phyloP scores from a whole-genome alignment of 1,284 basidiomycete species.

The Ustilago xerochloae region DNA sequence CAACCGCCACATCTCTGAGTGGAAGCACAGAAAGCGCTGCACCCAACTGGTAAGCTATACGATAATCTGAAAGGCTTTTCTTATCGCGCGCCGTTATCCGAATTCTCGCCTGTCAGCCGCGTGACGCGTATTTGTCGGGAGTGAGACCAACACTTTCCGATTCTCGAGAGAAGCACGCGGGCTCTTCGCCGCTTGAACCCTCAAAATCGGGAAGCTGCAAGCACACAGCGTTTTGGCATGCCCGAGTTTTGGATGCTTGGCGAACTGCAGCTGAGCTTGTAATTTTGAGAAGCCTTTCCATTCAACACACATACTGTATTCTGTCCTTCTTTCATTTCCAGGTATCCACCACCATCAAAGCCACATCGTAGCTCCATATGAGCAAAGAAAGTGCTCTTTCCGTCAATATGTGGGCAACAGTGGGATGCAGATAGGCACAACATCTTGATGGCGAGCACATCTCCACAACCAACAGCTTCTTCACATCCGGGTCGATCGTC shows the following conservation, averaged over 20 bases:
- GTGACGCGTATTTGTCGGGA: too few relatives aligned
- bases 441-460: neutral
- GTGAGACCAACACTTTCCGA: too few relatives aligned
- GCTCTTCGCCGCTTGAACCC: too few relatives aligned
- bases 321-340: neutral
- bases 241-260: neutral
- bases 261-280: neutral
- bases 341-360: neutral
- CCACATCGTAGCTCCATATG: neutral
- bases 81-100: too few relatives aligned
- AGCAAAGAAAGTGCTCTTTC: neutral
- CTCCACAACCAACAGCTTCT: neutral
- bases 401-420: conserved; percentile 2
- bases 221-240: too few relatives aligned
- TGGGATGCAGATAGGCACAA: conserved; percentile 4
- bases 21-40: too few relatives aligned
- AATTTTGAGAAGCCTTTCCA: neutral
- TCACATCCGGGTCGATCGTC: neutral
- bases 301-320: neutral
- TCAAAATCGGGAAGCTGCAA: too few relatives aligned
- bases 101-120: too few relatives aligned
- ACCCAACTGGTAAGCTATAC: too few relatives aligned
- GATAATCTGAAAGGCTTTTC: too few relatives aligned
- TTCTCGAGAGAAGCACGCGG: too few relatives aligned
- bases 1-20: too few relatives aligned